These are phyloP conservation scores for Asterophora parasitica DNA, from an alignment of 768 basidiomycete genomes.

Conservation along the genomic window DNA sequence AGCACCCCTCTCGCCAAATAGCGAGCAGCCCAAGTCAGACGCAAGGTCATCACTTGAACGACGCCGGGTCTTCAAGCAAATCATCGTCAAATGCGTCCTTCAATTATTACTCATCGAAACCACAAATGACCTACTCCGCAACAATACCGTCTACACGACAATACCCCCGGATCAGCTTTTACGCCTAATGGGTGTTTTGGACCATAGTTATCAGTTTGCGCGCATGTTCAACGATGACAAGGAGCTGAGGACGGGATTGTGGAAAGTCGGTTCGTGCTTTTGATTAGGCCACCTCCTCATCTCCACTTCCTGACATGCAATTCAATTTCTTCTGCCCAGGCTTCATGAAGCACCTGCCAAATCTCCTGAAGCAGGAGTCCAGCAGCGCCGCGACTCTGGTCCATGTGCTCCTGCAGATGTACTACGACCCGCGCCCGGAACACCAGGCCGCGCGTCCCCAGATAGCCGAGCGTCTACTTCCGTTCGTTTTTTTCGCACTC, in stretches of 20 bases:
- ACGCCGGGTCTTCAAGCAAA: conserved; percentile 91
- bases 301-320: background rate
- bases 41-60: conserved; percentile 63
- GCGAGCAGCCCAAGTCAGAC: conserved; percentile 45
- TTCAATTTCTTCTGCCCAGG: conserved; percentile 47
- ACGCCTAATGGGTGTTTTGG: conserved; percentile 90
- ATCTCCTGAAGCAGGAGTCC: conserved; percentile 96
- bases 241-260: conserved; percentile 90
- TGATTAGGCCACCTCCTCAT: background rate
- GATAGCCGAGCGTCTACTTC: conserved; percentile 67
- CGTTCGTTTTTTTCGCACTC: conserved; percentile 39
- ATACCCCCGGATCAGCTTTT: conserved; percentile 94
- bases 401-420: conserved; percentile 89
- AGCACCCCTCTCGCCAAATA: conserved; percentile 81
- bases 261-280: conserved; percentile 92
- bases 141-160: conserved; percentile 84
- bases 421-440: conserved; percentile 83
- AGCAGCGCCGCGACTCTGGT: conserved; percentile 94
- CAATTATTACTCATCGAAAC: conserved; percentile 96
- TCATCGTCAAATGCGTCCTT: conserved; percentile 99
- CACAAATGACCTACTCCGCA: conserved; percentile 91
- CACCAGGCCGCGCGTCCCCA: conserved; percentile 81
- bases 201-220: conserved; percentile 97
- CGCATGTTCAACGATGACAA: conserved; percentile 98
- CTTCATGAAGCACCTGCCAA: conserved; percentile 99